Percentiles rank a stretch among this genome's conserved stretches.
Evolutionary conservation across 2,329 filamentous ascomycete species (phyloP).

Genomic region (Pyrenophora tritici-repentis): DNA sequence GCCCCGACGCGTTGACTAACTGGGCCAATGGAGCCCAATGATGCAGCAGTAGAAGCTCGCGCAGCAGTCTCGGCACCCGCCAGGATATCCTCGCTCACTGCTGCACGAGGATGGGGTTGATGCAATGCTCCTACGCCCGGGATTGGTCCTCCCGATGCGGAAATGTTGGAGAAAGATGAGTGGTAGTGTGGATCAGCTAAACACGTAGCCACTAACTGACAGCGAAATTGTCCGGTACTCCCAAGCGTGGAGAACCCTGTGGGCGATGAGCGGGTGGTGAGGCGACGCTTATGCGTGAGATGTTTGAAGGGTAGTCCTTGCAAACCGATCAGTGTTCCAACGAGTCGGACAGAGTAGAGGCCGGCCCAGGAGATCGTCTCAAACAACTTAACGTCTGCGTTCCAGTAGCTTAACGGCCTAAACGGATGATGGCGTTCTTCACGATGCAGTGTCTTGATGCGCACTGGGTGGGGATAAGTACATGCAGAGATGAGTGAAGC

Average conservation of each 20-base stretch:
- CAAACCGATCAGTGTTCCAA: constrained; percentile 37
- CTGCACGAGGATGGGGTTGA: constrained; percentile 41
- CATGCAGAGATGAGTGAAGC: constrained; percentile 43
- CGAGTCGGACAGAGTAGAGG: constrained; percentile 30
- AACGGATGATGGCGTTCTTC: constrained; percentile 36
- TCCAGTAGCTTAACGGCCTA: constrained; percentile 40
- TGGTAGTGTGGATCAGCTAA: constrained; percentile 34
- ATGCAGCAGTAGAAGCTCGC: constrained; percentile 39
- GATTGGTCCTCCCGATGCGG: constrained; percentile 43
- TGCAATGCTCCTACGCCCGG: constrained; percentile 35
- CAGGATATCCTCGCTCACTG: constrained; percentile 46
- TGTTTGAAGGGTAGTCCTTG: constrained; percentile 46
- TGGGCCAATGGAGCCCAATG: constrained; percentile 46
- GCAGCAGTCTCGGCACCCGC: constrained; percentile 43
- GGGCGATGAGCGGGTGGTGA: constrained; percentile 31
- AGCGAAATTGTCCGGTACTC: constrained; percentile 38
- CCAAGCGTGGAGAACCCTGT: constrained; percentile 44
- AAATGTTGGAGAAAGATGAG: constrained; percentile 42
- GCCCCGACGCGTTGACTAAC: constrained; percentile 40
- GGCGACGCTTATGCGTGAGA: constrained; percentile 35
- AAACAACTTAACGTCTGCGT: constrained; percentile 42
- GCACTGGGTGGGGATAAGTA: constrained; percentile 39
- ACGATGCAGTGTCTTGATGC: constrained; percentile 29
- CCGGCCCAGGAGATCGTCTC: constrained; percentile 40
- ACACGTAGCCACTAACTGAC: constrained; percentile 40